Evolutionary conservation across 2,329 filamentous ascomycete genomes (phyloP), one percentile per base, ranked within the genome.

Genomic region (Blastomyces emzantsi): DNA sequence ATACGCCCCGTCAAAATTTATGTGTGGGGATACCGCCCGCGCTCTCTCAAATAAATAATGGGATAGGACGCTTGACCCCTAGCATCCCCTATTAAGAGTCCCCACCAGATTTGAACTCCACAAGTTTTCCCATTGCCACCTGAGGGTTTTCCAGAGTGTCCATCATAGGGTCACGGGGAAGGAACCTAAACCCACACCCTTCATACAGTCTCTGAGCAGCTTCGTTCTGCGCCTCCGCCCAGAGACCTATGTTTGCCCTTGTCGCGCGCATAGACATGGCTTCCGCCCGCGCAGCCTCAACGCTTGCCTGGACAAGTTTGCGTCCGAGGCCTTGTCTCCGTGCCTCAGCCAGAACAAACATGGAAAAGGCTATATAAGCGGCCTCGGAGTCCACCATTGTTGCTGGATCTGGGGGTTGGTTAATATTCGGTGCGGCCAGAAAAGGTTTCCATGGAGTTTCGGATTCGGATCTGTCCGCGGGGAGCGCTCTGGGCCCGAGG

Each of bases 321-420:
- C 63, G 66, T 5, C 66, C 71, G 51, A 69, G 62, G 6, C 68
- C 69, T 52, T 66, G 67, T 61, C 65, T 63, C 43, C 70, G 64
- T 22, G 59, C 64, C 7, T 67, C 57, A n/a, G 68, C 67, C 45
- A 66, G 64, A 52, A 72, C 70, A 62, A 71, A 73, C 66, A 72
- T 69, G n/a, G 69, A 71, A 41, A 65, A 68, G 39, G 70, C 61
- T 63, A 70, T 43, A 56, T 70, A 72, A 9, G 68, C 64, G 19
- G 67, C 51, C 63, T 71, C 64, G 1, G 59, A 58, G 36, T 54
- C 65, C 1, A 22, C 56, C 11, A 69, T 22, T 52, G 65, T 59
- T 13, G 66, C 55, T 8, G 62, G 62, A 9, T 62, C 19, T 3
- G 58, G 52, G 15, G 36, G 25, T 41, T 43, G 39, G 4, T 33